Base-by-base conservation (phyloP, 768 basidiomycete genomes). In the Stropharia rugosoannulata region DNA sequence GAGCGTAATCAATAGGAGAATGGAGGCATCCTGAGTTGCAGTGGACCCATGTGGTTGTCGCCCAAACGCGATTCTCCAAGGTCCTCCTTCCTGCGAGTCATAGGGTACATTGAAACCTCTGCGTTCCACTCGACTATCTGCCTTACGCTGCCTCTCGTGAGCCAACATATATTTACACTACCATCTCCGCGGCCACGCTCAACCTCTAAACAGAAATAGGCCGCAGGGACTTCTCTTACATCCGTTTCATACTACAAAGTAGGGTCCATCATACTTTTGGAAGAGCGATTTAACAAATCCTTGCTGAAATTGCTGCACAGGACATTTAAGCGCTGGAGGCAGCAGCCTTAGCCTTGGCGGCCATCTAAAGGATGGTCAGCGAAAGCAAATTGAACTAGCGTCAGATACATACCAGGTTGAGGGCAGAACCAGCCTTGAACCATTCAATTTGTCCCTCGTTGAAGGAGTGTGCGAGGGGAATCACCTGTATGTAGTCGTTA, bases 341-440 rank as follows among this genome's bases (percentile, higher is more conserved):
- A 43, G 45, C 54, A 15, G 51, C 62, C 68, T 80, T 86, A 44
- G 85, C 84, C 71, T 80, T 82, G 58, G 83, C 76, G 58, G 86
- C 87, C 87, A 88, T 89, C 85, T 86, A 61, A 12, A 15, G 54
- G 11, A 32, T 12, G 29, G 8, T 62, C 43, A 69, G 57, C 46
- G 13, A 8, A 2, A 47, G 11, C 5, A 10, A 12, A 10, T 18
- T 10, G 1, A 22, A 9, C 4, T 32, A 32, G 27, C 16, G 19
- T 32, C 18, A n/a, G 12, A 18, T 43, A 78, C 83, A 38, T 62
- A 92, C 89, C 75, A 94, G 67, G 81, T 95, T 95, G 51, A 96
- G 84, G 15, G 93, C 93, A 62, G 90, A 93, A 40, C 96, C 96
- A 65, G 94, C 94, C 82, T 95, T 95, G 87, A 97, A 98, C 95